These are phyloP conservation scores for Pezicula carpinea DNA, from an alignment of 2,329 filamentous ascomycete species.

Conservation along the genomic window DNA sequence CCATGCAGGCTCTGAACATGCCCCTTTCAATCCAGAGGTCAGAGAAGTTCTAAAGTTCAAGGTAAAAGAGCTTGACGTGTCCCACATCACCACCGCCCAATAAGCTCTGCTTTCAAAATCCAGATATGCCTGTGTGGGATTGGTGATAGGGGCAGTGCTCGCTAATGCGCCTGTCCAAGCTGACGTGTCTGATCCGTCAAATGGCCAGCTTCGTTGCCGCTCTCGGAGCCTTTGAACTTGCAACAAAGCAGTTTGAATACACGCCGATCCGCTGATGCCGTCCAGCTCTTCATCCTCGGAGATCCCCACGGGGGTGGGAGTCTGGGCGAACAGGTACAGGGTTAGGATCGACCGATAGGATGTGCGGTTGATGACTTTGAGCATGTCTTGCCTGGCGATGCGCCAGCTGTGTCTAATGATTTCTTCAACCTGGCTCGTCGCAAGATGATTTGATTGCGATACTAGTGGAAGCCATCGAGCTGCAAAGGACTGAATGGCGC, in stretches of 20 bases:
- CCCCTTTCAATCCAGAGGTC: conserved; percentile 32
- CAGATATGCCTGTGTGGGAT: conserved; percentile 30
- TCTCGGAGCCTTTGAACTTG: conserved; percentile 36
- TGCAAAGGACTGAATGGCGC: conserved; percentile 24
- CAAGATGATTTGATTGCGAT: conserved; percentile 1
- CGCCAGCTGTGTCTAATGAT: conserved; percentile 30
- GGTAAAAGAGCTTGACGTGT: conserved; percentile 36
- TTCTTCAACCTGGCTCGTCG: conserved; percentile 11
- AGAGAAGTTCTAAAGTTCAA: conserved; percentile 35
- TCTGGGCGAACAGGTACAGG: conserved; percentile 35
- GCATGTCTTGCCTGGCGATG: conserved; percentile 32
- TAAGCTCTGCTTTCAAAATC: conserved; percentile 35
- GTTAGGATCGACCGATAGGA: conserved; percentile 37
- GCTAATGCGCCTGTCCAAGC: conserved; percentile 17
- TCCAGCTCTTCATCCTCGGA: conserved; percentile 37
- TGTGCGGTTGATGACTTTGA: conserved; percentile 35
- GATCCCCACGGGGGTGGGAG: conserved; percentile 35
- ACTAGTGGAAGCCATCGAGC: conserved; percentile 26
- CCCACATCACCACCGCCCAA: conserved; percentile 38
- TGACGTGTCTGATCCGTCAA: conserved; percentile 36
- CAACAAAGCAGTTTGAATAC: conserved; percentile 36
- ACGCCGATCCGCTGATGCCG: conserved; percentile 35
- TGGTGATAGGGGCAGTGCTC: conserved; percentile 22
- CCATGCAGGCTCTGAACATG: conserved; percentile 24
- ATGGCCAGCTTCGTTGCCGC: conserved; percentile 34